A percentile compares a stretch with the other conserved stretches of the same genome.
Evolutionary conservation across 2,329 filamentous ascomycete genomes (phyloP).

Genomic region (Ophiostoma sp.): DNA sequence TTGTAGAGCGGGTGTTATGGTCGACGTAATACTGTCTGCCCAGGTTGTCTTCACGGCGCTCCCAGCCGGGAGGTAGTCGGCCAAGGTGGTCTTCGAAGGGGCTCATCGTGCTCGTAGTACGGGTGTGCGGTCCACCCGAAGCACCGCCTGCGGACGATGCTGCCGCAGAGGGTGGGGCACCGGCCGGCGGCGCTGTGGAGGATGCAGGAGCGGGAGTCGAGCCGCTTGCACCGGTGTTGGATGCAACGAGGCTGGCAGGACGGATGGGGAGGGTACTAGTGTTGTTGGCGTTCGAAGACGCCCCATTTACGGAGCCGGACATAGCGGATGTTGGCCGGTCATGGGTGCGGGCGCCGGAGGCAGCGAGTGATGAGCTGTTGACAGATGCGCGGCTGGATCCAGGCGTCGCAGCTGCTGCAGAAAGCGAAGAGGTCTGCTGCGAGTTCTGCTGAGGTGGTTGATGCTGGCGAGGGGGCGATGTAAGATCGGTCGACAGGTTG

Average conservation of each 20-base stretch:
- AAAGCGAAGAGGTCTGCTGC: conserved; percentile 24
- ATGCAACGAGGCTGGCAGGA: conserved; percentile 48
- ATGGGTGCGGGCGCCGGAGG: conserved; percentile 45
- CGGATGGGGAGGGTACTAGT: conserved; percentile 45
- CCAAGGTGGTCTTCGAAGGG: conserved; percentile 97
- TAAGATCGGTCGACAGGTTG: conserved; percentile 89
- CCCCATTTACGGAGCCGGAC: conserved; percentile 47
- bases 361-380: conserved; percentile 48
- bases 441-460: conserved; percentile 28
- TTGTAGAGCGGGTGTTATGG: conserved; percentile 94
- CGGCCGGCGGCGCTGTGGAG: conserved; percentile 10
- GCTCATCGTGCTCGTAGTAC: conserved; percentile 65
- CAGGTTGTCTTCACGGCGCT: conserved; percentile 90
- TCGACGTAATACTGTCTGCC: conserved; percentile 98
- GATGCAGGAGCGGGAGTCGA: conserved; percentile 31
- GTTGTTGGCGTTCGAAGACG: conserved; percentile 43
- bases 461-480: conserved; percentile 60
- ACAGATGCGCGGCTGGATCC: conserved; percentile 28
- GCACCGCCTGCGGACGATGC: conserved; percentile 46
- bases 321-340: conserved; percentile 56
- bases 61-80: conserved; percentile 89
- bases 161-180: conserved; percentile 31
- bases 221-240: conserved; percentile 41
- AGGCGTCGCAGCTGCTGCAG: conserved; percentile 48
- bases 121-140: conserved; percentile 40